A percentile compares a stretch with the other conserved stretches of the same genome.
Conservation (phyloP, 2,329 filamentous ascomycete species). For the Mollisia scopiformis region DNA sequence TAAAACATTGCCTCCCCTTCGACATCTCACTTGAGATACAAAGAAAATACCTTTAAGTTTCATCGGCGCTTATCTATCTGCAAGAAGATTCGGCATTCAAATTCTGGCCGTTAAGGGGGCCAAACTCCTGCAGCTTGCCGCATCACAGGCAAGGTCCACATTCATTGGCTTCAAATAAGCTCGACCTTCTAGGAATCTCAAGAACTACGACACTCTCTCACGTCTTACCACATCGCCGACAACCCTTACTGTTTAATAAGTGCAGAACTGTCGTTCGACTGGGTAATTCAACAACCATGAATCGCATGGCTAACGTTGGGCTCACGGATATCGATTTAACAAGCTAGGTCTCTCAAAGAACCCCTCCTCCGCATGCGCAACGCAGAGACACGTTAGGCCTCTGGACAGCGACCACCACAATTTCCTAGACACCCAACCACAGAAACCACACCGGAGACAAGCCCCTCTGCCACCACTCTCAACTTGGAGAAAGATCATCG, state of each 20-base stretch:
- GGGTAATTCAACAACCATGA: slow-evolving; percentile 25
- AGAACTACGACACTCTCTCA: slow-evolving; percentile 10
- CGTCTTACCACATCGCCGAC: slow-evolving; percentile 1
- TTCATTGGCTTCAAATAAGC: slow-evolving; percentile 19
- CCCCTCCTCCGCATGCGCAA: slow-evolving; percentile 20
- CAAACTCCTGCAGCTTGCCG: slow-evolving; percentile 21
- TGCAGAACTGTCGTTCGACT: background rate
- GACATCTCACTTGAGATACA: background rate
- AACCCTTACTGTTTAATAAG: slow-evolving; percentile 1
- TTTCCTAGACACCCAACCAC: background rate
- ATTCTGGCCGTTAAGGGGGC: slow-evolving; percentile 21
- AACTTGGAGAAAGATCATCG: slow-evolving; percentile 35
- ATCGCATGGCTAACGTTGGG: slow-evolving; percentile 21
- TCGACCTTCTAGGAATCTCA: slow-evolving; percentile 12
- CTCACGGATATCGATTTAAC: slow-evolving; percentile 19
- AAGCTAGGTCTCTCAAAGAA: slow-evolving; percentile 17
- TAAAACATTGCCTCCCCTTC: slow-evolving; percentile 11
- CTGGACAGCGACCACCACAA: slow-evolving; percentile 12
- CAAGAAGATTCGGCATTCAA: slow-evolving; percentile 8
- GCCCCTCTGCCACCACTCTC: background rate
- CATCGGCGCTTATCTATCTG: slow-evolving; percentile 22
- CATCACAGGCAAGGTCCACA: slow-evolving; percentile 4
- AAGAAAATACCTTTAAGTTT: background rate
- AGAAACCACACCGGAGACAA: background rate
- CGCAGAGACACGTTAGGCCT: slow-evolving; percentile 18